Base-by-base conservation (phyloP, 2,329 filamentous ascomycete species). In the Talaromyces sp. region DNA sequence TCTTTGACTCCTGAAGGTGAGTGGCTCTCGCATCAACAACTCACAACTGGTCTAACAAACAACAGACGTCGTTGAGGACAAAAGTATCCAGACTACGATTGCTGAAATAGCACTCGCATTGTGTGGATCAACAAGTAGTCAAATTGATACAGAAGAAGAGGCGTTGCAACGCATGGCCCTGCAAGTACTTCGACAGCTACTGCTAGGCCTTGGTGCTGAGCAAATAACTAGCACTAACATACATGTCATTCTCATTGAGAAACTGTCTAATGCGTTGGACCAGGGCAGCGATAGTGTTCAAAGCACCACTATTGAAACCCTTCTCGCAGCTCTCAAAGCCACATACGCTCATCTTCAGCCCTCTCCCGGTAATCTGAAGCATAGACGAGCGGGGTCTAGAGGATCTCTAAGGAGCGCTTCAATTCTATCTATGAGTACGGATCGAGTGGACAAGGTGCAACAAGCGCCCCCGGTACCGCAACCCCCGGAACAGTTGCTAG, bases 221-320 rank as follows among this genome's bases (percentile, higher is more conserved):
- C 69, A 74, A 29, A 60, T 77, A 29, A 67, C 70, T 35, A 70
- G 75, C 24, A 72, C 73, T 53, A 85, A 89, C 58, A 78, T 95
- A 10, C 91, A 95, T 68, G 79, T 85, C 21, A 74, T 84, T 38
- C 79, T 96, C 29, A 88, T 94, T 61, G 85, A 88, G 32, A 83
- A 85, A 64, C 80, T 96, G 6, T 78, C 80, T 29, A 81, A 82
- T 67, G 83, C 87, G 17, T 77, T 91, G 21, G 74, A 80, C 41
- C 80, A 82, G 6, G 76, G 84, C 1, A 89, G 91, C 65, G 83
- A 87, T 31, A 87, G 87, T 57, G 83, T 93, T 1, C 92, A 96
- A 68, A 86, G 89, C 14, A 81, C 91, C 0, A 76, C 96, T 10
- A 82, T 97, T 26, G 89, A 92, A 67, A 86, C 90, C n/a, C 83